Percentiles rank a stretch among this genome's conserved stretches.
These are phyloP conservation scores for Solanum medicagineum DNA, from an alignment of 257 asterid species.

Conservation along the genomic window DNA sequence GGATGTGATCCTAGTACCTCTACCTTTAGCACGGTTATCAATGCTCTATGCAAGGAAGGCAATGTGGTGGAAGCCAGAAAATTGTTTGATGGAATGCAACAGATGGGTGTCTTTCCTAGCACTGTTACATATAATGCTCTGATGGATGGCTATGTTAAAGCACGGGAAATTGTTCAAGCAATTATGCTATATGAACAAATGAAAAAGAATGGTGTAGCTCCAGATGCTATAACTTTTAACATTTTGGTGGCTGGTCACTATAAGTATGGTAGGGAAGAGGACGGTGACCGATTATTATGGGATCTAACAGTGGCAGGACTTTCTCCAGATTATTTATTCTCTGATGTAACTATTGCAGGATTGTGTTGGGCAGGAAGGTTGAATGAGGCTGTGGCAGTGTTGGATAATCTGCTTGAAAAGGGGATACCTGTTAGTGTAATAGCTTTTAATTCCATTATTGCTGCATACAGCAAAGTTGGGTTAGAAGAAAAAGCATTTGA, in stretches of 20 bases:
- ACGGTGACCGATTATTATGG: conserved; percentile 31
- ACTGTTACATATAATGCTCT: conserved; percentile 42
- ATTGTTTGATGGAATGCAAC: conserved; percentile 48
- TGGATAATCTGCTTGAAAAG: conserved; percentile 56
- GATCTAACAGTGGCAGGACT: conserved; percentile 27
- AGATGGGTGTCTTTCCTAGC: conserved; percentile 45
- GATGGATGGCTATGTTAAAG: conserved; percentile 89
- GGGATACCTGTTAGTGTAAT: conserved; percentile 56
- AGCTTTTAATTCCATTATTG: conserved; percentile 70
- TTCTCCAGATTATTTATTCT: conserved; percentile 29
- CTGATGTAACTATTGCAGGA: conserved; percentile 48
- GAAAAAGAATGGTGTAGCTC: conserved; percentile 50
- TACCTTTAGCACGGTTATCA: conserved; percentile 55
- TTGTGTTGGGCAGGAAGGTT: conserved; percentile 76
- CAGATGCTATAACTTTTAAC: conserved; percentile 72
- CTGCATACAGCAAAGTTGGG: conserved; percentile 64
- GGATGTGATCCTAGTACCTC: conserved; percentile 51
- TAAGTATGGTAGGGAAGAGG: conserved; percentile 60
- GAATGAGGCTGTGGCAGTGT: conserved; percentile 54
- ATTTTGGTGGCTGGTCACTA: conserved; percentile 70
- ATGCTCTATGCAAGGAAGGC: conserved; percentile 77
- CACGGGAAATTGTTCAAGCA: conserved; percentile 55
- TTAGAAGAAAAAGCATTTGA: conserved; percentile 58
- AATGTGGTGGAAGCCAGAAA: conserved; percentile 61
- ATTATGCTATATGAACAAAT: conserved; percentile 58